A percentile compares a stretch with the other conserved stretches of the same genome.
Conservation (phyloP, 148 eudicot species). For the Rhododendron vialii region DNA sequence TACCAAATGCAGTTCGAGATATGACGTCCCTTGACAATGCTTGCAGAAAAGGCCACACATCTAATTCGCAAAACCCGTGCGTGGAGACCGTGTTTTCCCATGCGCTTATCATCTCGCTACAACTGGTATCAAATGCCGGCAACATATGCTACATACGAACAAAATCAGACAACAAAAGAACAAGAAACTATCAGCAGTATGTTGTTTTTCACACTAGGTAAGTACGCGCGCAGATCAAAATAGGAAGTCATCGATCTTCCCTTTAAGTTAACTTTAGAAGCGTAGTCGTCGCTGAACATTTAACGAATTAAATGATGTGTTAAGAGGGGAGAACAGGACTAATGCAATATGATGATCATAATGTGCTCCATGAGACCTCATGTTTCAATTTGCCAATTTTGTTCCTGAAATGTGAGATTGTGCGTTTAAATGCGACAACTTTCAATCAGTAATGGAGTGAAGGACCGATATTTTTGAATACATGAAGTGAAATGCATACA, state of each 20-base stretch:
- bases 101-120: constrained; percentile 23
- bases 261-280: background rate
- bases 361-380: background rate
- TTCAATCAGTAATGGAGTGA: background rate
- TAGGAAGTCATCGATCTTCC: background rate
- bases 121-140: constrained; percentile 26
- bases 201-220: background rate
- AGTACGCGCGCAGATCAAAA: background rate
- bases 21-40: background rate
- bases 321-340: background rate
- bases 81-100: constrained; percentile 23
- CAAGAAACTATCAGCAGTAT: background rate
- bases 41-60: background rate
- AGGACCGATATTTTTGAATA: background rate
- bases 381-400: background rate
- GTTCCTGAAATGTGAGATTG: background rate
- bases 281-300: background rate
- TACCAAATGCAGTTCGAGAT: constrained; percentile 1
- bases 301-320: background rate
- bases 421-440: background rate
- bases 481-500: background rate
- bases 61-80: constrained; percentile 15
- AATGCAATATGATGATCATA: background rate
- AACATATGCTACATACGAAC: constrained; percentile 18
- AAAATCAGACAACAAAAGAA: background rate